Conservation (phyloP, 1,284 basidiomycete species). For the Ustilago curta region DNA sequence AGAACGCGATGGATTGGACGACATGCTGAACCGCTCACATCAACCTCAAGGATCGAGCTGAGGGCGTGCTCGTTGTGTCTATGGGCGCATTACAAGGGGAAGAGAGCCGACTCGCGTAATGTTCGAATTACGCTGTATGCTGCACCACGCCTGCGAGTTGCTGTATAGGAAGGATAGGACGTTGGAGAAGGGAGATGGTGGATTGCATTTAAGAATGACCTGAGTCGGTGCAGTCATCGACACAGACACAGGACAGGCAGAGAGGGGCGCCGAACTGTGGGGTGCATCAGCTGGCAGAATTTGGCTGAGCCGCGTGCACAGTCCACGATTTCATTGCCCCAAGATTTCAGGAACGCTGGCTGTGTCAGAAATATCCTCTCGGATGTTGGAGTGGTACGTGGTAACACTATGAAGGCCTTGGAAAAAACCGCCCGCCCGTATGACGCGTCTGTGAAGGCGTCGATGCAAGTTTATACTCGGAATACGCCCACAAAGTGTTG, state of each 20-base stretch:
- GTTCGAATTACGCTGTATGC: not conserved
- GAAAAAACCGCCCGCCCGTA: not conserved
- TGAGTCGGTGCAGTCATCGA: not conserved
- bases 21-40: constrained; percentile 16
- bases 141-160: not conserved
- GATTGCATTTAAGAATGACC: not conserved
- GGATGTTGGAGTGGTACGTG: not conserved
- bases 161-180: not conserved
- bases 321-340: no score
- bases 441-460: not conserved
- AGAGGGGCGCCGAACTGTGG: no score
- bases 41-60: not conserved
- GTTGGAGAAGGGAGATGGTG: not conserved
- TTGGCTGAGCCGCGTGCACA: no score
- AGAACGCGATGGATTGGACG: constrained; percentile 27
- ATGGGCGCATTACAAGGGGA: not conserved
- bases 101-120: not conserved
- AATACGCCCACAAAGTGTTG: constrained; percentile 9
- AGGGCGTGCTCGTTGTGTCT: not conserved
- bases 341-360: no score
- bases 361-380: constrained; percentile 17
- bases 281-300: no score
- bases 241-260: no score
- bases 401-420: not conserved
- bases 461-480: not conserved